Percentiles rank a stretch among this genome's conserved stretches.
Conservation (phyloP, 768 basidiomycete species). For the Tephrocybe rancida region DNA sequence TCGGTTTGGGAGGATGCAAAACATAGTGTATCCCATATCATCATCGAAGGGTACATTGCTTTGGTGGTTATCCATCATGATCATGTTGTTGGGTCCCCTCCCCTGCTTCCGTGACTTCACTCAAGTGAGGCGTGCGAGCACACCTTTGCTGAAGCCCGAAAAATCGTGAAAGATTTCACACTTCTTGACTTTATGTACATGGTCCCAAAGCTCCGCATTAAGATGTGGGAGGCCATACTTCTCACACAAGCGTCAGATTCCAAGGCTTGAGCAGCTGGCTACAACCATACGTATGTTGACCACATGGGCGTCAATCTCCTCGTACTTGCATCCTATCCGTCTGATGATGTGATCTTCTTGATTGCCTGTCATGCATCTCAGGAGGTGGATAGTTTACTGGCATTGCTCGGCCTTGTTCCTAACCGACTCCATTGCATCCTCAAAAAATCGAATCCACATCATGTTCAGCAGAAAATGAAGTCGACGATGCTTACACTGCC, state of each 20-base stretch:
- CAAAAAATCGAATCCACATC: too few species aligned
- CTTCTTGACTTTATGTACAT: slow-evolving; percentile 29
- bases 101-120: slow-evolving; percentile 33
- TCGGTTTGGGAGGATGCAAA: too few species aligned
- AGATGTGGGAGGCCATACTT: background rate
- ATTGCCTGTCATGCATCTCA: background rate
- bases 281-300: slow-evolving; percentile 15
- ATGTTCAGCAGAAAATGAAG: too few species aligned
- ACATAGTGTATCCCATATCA: too few species aligned
- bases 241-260: background rate
- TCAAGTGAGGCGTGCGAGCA: slow-evolving; percentile 24
- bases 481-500: too few species aligned
- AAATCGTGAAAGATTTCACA: slow-evolving; percentile 35
- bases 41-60: slow-evolving; percentile 31
- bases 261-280: slow-evolving; percentile 12
- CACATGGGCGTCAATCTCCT: slow-evolving; percentile 3
- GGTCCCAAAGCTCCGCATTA: slow-evolving; percentile 25
- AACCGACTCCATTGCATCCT: too few species aligned
- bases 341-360: background rate
- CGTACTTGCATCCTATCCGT: background rate
- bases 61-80: slow-evolving; percentile 38
- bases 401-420: background rate
- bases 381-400: background rate
- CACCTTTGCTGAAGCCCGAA: slow-evolving; percentile 11
- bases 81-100: slow-evolving; percentile 19